Conservation (phyloP, 116 monocot genomes). For the Zostera marina region DNA sequence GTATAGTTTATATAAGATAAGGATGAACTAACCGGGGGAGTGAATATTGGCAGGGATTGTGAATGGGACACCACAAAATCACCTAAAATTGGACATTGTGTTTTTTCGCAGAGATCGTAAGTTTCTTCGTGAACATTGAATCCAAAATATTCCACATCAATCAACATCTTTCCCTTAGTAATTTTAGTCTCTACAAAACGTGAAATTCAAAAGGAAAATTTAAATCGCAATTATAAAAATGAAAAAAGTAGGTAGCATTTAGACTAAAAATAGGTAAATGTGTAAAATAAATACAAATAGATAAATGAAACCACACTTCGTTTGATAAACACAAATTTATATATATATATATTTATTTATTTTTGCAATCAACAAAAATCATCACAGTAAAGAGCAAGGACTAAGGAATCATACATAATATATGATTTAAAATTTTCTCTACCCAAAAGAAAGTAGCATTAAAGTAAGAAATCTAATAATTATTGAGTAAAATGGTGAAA, state of each 20-base stretch:
- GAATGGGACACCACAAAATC: conserved; percentile 33
- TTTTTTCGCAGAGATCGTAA: conserved; percentile 34
- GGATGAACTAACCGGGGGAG: conserved; percentile 39
- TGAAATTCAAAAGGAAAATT: neutral
- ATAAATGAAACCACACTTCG: too few species aligned
- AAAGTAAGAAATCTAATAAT: too few species aligned
- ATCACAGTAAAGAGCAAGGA: too few species aligned
- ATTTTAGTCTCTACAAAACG: conserved; percentile 14
- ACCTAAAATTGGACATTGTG: conserved; percentile 43
- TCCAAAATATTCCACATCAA: conserved; percentile 40
- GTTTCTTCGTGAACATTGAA: conserved; percentile 34
- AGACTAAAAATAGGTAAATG: neutral
- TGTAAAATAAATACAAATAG: too few species aligned
- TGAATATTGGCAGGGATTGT: conserved; percentile 30
- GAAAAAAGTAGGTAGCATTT: neutral
- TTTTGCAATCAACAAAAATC: too few species aligned
- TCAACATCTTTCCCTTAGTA: conserved; percentile 25
- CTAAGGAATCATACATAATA: too few species aligned
- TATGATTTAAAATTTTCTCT: too few species aligned
- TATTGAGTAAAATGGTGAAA: too few species aligned
- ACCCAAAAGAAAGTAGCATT: too few species aligned
- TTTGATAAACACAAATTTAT: too few species aligned
- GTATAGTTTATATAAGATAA: neutral
- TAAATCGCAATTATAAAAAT: neutral
- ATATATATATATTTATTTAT: too few species aligned